phyloP scores from a whole-genome alignment of 78 protist genomes.

The Cyanophora paradoxa region DNA sequence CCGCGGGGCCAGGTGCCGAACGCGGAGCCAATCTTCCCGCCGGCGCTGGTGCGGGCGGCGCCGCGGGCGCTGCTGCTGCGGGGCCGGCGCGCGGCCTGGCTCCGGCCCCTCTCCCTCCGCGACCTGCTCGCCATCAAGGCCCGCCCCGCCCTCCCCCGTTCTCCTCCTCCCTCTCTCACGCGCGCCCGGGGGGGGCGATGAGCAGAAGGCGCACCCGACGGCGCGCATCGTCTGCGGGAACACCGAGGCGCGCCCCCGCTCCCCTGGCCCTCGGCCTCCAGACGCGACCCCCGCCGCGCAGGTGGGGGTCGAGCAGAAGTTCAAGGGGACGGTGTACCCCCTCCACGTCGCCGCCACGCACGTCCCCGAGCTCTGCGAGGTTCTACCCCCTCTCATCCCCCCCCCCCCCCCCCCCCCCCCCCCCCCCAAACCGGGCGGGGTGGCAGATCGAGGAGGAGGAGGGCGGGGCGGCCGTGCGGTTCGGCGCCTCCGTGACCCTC shows the following conservation, averaged over 20 bases:
- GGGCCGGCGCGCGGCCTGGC: slow-evolving; percentile 46
- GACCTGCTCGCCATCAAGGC: slow-evolving; percentile 37
- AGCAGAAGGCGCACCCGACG: not conserved
- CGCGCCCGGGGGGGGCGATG: no score
- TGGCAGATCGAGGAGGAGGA: not conserved
- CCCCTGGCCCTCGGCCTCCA: no score
- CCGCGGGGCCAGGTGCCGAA: not conserved
- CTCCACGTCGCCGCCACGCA: slow-evolving; percentile 49
- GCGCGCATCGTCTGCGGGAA: slow-evolving; percentile 74
- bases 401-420: no score
- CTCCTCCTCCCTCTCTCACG: no score
- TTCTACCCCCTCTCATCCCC: no score
- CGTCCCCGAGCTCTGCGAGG: slow-evolving; percentile 14
- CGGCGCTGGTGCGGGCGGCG: slow-evolving; percentile 22
- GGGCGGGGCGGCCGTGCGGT: not conserved
- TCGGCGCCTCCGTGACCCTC: not conserved
- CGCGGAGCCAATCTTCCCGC: slow-evolving; percentile 63
- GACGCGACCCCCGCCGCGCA: no score
- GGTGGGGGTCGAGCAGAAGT: slow-evolving; percentile 61
- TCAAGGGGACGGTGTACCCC: slow-evolving; percentile 35
- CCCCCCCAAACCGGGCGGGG: no score
- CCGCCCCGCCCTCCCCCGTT: no score
- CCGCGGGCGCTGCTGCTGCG: not conserved
- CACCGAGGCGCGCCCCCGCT: slow-evolving; percentile 47
- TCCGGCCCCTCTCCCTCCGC: slow-evolving; percentile 50